Evolutionary conservation across 2,329 filamentous ascomycete genomes (phyloP).

Genomic region (Beauveria scarabaeidicola): DNA sequence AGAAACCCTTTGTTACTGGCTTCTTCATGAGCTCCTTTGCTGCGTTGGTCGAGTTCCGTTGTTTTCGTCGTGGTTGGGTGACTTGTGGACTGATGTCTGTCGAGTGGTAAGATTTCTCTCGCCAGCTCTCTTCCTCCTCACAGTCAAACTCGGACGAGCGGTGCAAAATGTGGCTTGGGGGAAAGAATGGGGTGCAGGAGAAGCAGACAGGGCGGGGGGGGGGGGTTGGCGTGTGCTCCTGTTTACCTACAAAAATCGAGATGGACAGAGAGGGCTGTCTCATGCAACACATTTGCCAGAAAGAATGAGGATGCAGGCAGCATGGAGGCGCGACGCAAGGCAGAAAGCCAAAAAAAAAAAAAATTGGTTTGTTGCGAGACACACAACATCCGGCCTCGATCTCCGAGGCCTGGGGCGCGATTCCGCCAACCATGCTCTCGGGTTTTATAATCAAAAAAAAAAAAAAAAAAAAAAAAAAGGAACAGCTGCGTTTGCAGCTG

Average conservation of each 20-base stretch:
- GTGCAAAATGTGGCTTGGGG: background rate
- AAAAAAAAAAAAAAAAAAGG: no score
- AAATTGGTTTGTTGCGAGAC: background rate
- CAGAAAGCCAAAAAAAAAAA: background rate
- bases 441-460: background rate
- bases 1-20: background rate
- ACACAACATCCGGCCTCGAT: background rate
- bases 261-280: background rate
- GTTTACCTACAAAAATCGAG: no score
- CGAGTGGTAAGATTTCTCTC: conserved; percentile 8
- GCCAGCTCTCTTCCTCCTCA: background rate
- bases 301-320: background rate
- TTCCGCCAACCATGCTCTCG: background rate
- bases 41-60: background rate
- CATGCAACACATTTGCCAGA: background rate
- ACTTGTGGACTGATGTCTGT: conserved; percentile 10
- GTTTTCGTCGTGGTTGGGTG: conserved; percentile 3
- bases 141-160: background rate
- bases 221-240: background rate
- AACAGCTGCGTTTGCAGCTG: background rate
- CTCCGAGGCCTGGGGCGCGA: background rate
- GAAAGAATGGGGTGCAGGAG: background rate
- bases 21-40: background rate
- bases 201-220: background rate
- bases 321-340: background rate